These are phyloP conservation scores for Candida ficus DNA, from an alignment of 805 yeast species.

Conservation along the genomic window DNA sequence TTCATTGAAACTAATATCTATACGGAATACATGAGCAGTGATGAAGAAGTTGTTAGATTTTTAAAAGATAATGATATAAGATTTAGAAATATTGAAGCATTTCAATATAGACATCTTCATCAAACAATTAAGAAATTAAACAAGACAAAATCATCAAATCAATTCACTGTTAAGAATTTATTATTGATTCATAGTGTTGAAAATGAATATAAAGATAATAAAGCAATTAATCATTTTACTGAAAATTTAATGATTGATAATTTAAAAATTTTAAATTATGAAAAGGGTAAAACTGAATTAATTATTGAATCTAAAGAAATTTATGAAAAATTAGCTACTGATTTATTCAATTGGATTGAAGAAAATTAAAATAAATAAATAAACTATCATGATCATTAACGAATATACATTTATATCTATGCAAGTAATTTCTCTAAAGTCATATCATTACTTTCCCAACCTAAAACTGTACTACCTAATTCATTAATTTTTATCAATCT, in stretches of 20 bases:
- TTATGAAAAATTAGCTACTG: constrained; percentile 12
- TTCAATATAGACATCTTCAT: neutral
- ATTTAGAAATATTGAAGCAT: constrained; percentile 4
- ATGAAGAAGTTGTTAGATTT: neutral
- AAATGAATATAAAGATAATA: constrained; percentile 8
- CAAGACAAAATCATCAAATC: neutral
- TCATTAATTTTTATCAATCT: constrained; percentile 10
- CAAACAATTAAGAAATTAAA: constrained; percentile 2
- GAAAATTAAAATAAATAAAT: constrained; percentile 4
- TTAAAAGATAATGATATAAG: neutral
- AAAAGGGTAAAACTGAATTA: constrained; percentile 17
- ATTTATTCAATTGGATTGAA: constrained; percentile 19
- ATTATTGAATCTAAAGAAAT: constrained; percentile 17
- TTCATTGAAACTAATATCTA: neutral
- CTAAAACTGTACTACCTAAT: constrained; percentile 7
- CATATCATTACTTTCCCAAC: constrained; percentile 17
- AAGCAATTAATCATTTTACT: constrained; percentile 7
- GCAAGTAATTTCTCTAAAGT: constrained; percentile 8
- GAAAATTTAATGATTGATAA: constrained; percentile 12
- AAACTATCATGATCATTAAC: neutral
- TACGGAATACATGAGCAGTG: neutral
- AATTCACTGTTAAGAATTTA: constrained; percentile 13
- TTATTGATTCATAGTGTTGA: constrained; percentile 13
- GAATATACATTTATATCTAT: neutral
- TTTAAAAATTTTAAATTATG: constrained; percentile 11